These are phyloP conservation scores for Gaeumannomyces tritici DNA, from an alignment of 2,329 filamentous ascomycete species.

Conservation along the genomic window DNA sequence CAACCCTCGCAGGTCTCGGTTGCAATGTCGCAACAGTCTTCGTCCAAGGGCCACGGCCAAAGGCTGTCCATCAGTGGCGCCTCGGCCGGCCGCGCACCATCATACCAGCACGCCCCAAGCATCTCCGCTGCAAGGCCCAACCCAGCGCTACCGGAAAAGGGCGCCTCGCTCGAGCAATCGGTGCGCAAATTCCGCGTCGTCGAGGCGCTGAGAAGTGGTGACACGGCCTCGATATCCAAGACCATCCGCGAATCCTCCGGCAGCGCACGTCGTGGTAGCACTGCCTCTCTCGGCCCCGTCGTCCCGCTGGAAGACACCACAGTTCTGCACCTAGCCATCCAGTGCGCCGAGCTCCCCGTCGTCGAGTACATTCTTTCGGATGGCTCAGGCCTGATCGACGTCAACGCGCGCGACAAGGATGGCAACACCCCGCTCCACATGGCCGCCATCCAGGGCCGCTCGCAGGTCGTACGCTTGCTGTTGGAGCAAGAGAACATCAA, in stretches of 20 bases:
- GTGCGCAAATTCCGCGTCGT: conserved; percentile 92
- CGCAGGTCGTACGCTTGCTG: conserved; percentile 70
- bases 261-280: conserved; percentile 42
- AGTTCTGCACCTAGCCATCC: conserved; percentile 85
- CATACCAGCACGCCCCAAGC: conserved; percentile 22
- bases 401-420: conserved; percentile 86
- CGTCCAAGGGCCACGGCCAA: conserved; percentile 32
- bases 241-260: conserved; percentile 62
- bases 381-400: conserved; percentile 56
- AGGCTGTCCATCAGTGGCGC: conserved; percentile 35
- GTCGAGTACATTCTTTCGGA: conserved; percentile 90
- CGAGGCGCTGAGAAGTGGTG: conserved; percentile 81
- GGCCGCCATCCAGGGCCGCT: conserved; percentile 73
- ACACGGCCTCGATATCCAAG: conserved; percentile 82
- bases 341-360: conserved; percentile 86
- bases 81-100: conserved; percentile 30
- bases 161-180: conserved; percentile 72
- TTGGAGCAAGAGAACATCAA: conserved; percentile 79
- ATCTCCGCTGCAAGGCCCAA: conserved; percentile 18
- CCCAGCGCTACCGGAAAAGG: conserved; percentile 28
- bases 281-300: conserved; percentile 38
- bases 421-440: conserved; percentile 91
- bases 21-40: conserved; percentile 25
- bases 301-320: conserved; percentile 68
- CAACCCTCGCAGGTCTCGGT: conserved; percentile 21